A percentile compares a stretch with the other conserved stretches of the same genome.
Evolutionary conservation across 371 early-diverging fungal genomes (phyloP).

Genomic region (Rhizomucor miehei): DNA sequence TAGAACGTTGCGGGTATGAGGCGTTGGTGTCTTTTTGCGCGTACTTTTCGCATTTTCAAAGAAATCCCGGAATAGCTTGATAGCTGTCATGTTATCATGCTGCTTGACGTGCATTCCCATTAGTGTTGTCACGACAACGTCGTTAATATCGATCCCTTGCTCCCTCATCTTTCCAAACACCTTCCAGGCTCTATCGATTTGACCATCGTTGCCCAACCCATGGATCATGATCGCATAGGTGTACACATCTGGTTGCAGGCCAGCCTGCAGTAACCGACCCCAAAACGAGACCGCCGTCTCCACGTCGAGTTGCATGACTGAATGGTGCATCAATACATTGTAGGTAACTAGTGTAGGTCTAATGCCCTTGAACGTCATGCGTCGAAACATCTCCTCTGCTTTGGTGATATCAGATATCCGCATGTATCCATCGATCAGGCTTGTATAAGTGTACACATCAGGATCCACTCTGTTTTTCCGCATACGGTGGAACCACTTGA

Average conservation of each 20-base stretch:
- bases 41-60: slow-evolving; percentile 8
- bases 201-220: slow-evolving; percentile 30
- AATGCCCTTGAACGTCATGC: slow-evolving; percentile 32
- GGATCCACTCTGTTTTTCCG: slow-evolving; percentile 18
- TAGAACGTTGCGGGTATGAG: slow-evolving; percentile 36
- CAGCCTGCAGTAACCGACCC: slow-evolving; percentile 33
- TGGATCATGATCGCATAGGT: slow-evolving; percentile 48
- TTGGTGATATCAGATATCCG: slow-evolving; percentile 28
- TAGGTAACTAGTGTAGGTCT: slow-evolving; percentile 42
- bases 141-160: slow-evolving; percentile 22
- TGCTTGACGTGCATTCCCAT: slow-evolving; percentile 50
- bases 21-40: slow-evolving; percentile 9
- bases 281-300: slow-evolving; percentile 41
- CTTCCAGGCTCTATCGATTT: slow-evolving; percentile 46
- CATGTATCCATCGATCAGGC: slow-evolving; percentile 49
- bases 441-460: slow-evolving; percentile 41
- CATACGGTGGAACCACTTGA: slow-evolving; percentile 40
- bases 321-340: slow-evolving; percentile 46
- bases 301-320: slow-evolving; percentile 33
- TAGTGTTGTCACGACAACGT: slow-evolving; percentile 34
- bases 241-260: slow-evolving; percentile 39
- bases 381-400: slow-evolving; percentile 31
- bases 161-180: slow-evolving; percentile 33
- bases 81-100: slow-evolving; percentile 35
- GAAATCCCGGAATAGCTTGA: slow-evolving; percentile 33